These are phyloP conservation scores for Saccharomycopsis selenospora DNA, from an alignment of 805 yeast species.

Conservation along the genomic window DNA sequence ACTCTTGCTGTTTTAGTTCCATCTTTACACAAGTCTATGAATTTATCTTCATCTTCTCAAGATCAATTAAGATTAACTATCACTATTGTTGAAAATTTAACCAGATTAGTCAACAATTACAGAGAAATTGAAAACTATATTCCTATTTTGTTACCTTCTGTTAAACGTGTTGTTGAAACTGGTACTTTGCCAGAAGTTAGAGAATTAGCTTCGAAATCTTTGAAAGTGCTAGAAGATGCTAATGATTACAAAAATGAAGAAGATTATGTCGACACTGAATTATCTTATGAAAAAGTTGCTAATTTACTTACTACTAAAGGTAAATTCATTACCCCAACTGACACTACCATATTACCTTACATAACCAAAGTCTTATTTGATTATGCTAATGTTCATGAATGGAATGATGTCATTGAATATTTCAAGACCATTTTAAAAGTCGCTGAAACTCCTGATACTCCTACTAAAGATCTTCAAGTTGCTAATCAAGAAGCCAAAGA, in stretches of 20 bases:
- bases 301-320: slow-evolving; percentile 25
- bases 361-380: slow-evolving; percentile 46
- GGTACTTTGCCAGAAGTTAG: slow-evolving; percentile 97
- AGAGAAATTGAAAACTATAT: slow-evolving; percentile 83
- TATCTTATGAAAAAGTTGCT: slow-evolving; percentile 26
- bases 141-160: slow-evolving; percentile 86
- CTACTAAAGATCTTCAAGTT: slow-evolving; percentile 22
- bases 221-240: slow-evolving; percentile 74
- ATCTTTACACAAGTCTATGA: slow-evolving; percentile 80
- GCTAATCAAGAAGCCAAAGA: slow-evolving; percentile 30
- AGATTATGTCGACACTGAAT: slow-evolving; percentile 62
- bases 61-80: slow-evolving; percentile 96
- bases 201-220: slow-evolving; percentile 83
- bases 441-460: slow-evolving; percentile 15
- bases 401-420: slow-evolving; percentile 53
- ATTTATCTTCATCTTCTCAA: slow-evolving; percentile 82
- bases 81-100: slow-evolving; percentile 89
- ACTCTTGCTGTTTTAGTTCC: slow-evolving; percentile 88
- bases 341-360: slow-evolving; percentile 39
- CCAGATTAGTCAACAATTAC: slow-evolving; percentile 89
- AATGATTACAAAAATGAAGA: slow-evolving; percentile 45
- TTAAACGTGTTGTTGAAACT: slow-evolving; percentile 76
- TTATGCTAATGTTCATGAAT: slow-evolving; percentile 68
- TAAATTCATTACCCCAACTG: slow-evolving; percentile 27
- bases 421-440: slow-evolving; percentile 34